phyloP scores from a whole-genome alignment of 78 protist species.

The Dictyostelium purpureum region DNA sequence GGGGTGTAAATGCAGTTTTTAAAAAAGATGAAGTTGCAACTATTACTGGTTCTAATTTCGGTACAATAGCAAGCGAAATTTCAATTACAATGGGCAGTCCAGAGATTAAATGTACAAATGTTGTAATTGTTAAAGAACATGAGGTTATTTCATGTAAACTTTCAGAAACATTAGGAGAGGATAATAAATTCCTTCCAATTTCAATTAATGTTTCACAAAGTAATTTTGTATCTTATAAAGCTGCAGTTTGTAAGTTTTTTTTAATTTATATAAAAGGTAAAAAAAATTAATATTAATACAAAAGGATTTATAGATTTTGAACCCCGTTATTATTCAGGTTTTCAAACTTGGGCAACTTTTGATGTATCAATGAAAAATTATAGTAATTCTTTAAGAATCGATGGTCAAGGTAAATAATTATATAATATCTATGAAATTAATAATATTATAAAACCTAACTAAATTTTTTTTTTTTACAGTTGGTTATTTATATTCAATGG shows the following conservation, averaged over 20 bases:
- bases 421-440: too few species aligned
- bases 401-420: too few species aligned
- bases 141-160: slow-evolving; percentile 6
- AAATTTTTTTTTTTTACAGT: too few species aligned
- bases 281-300: too few species aligned
- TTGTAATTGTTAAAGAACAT: neutral
- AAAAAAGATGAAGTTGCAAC: neutral
- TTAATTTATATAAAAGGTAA: too few species aligned
- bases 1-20: neutral
- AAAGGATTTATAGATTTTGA: neutral
- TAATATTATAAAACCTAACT: too few species aligned
- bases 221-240: neutral
- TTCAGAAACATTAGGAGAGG: neutral
- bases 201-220: neutral
- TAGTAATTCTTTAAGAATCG: neutral
- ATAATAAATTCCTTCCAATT: slow-evolving; percentile 3
- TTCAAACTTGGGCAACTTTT: neutral
- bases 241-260: slow-evolving; percentile 17
- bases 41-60: slow-evolving; percentile 10
- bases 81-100: neutral
- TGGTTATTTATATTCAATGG: neutral
- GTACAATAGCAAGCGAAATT: neutral
- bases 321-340: slow-evolving; percentile 7
- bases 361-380: neutral
- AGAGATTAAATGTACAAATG: neutral